phyloP scores from a whole-genome alignment of 1,284 basidiomycete species.

The Rhodotorula sp. region DNA sequence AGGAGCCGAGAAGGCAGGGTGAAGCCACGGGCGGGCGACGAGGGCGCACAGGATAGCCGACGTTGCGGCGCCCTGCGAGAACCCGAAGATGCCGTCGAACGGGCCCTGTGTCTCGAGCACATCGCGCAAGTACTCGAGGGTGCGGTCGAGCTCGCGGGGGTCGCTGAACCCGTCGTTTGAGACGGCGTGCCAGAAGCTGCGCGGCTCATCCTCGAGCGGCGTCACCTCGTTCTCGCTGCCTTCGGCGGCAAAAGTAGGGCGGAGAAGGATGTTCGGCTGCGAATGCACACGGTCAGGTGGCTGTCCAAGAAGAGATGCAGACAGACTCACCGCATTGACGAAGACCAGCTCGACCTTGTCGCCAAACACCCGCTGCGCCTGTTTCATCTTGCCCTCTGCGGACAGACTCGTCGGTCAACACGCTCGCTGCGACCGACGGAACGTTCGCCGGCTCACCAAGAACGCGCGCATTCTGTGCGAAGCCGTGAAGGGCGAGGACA shows the following conservation, averaged over 20 bases:
- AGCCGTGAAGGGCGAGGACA: not conserved
- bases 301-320: too few species aligned
- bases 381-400: not conserved
- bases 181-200: not conserved
- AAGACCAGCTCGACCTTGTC: slow-evolving; percentile 2
- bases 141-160: slow-evolving; percentile 3
- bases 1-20: slow-evolving; percentile 2
- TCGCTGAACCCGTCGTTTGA: slow-evolving; percentile 1
- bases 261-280: not conserved
- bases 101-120: slow-evolving; percentile 4
- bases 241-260: not conserved
- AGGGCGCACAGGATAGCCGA: slow-evolving; percentile 1
- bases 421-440: not conserved
- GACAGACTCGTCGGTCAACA: not conserved
- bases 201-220: not conserved
- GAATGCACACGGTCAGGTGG: too few species aligned
- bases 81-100: slow-evolving; percentile 17
- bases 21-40: not conserved
- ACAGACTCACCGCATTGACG: not conserved
- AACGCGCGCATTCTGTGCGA: not conserved
- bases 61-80: slow-evolving; percentile 4
- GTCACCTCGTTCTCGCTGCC: not conserved
- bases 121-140: not conserved
- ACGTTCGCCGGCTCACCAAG: not conserved
- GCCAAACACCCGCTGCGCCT: not conserved